Evolutionary conservation across 2,329 filamentous ascomycete species (phyloP), one percentile per base, ranked within the genome.

Genomic region (Botrytis pseudocinerea): DNA sequence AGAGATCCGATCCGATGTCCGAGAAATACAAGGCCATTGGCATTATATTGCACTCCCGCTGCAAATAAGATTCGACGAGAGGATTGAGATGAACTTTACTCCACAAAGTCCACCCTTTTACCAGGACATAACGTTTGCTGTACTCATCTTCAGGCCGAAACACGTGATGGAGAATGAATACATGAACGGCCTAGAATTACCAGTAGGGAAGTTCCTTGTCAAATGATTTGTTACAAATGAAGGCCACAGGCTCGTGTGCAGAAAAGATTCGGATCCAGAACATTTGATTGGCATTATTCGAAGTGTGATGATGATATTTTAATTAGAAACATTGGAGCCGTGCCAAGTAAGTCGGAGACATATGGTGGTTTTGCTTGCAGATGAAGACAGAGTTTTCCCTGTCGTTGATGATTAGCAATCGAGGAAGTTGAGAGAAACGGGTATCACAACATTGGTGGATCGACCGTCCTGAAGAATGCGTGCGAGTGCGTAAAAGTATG

Each of bases 321-420:
- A 66, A 66, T 66, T 66, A 54, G 64, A 40, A 66, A 54, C 12
- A 40, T 40, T 66, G 44, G 64, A 22, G 18, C 46, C 22, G 32
- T 54, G 64, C 32, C 63, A 66, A 66, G 64, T 54, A 20, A 28
- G 38, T 51, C 10, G 28, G 32, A 66, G 32, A 44, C n/a, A 54
- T 22, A 38, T 65, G 28, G 28, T 35, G 63, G 22, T 51, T 57
- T 54, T 54, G 35, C 35, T 54, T 54, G 65, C 38, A 42, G 65
- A 57, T 42, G 60, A n/a, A 42, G 48, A 68, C 48, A 57, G 65
- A 68, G 48, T 68, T 57, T 57, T 68, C 63, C 63, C 32, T n/a
- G 28, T 51, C 22, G 35, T 40, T 22, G n/a, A 28, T 57, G 51
- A 57, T 57, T 57, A 61, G 59, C 32, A 20, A 61, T 40, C 22